phyloP scores from a whole-genome alignment of 2,329 filamentous ascomycete species.

The Bipolaris cookei region DNA sequence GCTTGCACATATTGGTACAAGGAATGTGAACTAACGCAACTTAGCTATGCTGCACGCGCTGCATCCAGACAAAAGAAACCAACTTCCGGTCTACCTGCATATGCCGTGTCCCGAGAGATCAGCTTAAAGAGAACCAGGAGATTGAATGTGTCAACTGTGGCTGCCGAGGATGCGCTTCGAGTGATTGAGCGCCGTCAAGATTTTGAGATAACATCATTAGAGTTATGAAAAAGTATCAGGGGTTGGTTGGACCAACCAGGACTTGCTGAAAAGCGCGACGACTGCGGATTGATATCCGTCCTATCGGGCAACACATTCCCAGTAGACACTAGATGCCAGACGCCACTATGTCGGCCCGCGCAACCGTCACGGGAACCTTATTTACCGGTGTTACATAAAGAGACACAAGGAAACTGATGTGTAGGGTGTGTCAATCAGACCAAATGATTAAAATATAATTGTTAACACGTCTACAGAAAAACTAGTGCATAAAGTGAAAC shows the following conservation, averaged over 20 bases:
- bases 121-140: constrained; percentile 87
- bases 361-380: background rate
- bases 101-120: constrained; percentile 87
- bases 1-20: background rate
- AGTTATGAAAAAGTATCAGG: background rate
- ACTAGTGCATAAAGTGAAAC: constrained; percentile 16
- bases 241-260: background rate
- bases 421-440: constrained; percentile 29
- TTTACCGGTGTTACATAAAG: background rate
- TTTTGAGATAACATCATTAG: background rate
- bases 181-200: constrained; percentile 63
- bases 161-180: constrained; percentile 87
- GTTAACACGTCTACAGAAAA: constrained; percentile 39
- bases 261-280: background rate
- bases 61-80: constrained; percentile 99
- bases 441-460: constrained; percentile 24
- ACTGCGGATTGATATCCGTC: background rate
- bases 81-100: constrained; percentile 99
- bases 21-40: constrained; percentile 10
- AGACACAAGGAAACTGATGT: background rate
- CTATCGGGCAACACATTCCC: background rate
- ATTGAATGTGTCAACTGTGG: constrained; percentile 96
- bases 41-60: constrained; percentile 89
- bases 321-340: background rate
- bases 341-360: background rate